Evolutionary conservation across 106 monocot genomes (phyloP).

Genomic region (Narthecium ossifragum): DNA sequence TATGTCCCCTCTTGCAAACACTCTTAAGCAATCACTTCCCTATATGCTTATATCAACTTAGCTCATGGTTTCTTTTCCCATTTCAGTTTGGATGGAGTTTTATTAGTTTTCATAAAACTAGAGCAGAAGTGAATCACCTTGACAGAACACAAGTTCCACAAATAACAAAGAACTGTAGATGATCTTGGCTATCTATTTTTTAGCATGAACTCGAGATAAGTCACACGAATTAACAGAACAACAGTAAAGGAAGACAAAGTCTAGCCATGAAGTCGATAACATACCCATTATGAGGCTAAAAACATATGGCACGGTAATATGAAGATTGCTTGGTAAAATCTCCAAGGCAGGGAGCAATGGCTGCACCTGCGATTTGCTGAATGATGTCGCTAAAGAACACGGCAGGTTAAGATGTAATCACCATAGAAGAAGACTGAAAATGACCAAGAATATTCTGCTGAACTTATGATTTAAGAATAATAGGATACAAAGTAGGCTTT

Average conservation of each 20-base stretch:
- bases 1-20: too few relatives aligned
- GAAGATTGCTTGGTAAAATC: slow-evolving; percentile 3
- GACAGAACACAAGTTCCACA: too few relatives aligned
- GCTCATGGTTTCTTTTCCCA: too few relatives aligned
- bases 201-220: background rate
- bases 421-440: slow-evolving; percentile 2
- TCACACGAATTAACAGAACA: background rate
- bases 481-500: too few relatives aligned
- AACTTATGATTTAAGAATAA: background rate
- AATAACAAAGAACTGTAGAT: background rate
- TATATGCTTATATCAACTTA: too few relatives aligned
- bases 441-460: background rate
- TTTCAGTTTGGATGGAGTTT: too few relatives aligned
- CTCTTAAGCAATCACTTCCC: too few relatives aligned
- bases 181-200: background rate
- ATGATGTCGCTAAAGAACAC: slow-evolving; percentile 38
- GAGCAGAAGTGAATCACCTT: too few relatives aligned
- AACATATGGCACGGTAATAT: slow-evolving; percentile 13
- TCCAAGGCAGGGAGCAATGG: slow-evolving; percentile 13
- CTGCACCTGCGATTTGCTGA: slow-evolving; percentile 27
- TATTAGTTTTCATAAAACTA: too few relatives aligned
- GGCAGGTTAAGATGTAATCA: background rate
- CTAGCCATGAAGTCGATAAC: slow-evolving; percentile 22
- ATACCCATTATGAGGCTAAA: slow-evolving; percentile 25
- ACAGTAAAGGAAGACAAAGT: background rate